phyloP scores from a whole-genome alignment of 192 early-diverging fungal genomes.

The Allomyces macrogynus region DNA sequence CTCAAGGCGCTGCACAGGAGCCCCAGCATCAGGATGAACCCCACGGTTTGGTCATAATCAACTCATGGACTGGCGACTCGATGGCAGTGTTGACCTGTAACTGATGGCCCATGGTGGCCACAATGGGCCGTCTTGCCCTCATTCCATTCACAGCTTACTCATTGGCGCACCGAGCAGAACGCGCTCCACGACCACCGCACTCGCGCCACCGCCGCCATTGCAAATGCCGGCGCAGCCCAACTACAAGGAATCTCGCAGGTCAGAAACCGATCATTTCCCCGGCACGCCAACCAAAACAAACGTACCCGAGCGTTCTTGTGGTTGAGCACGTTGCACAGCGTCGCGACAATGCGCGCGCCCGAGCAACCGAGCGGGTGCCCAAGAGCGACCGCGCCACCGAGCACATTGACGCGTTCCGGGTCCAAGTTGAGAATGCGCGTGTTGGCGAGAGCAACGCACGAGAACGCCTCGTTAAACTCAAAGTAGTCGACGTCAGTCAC shows the following conservation, averaged over 20 bases:
- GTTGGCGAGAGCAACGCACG: conserved; percentile 67
- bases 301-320: conserved; percentile 41
- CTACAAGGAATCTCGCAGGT: too few species aligned
- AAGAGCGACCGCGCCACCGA: conserved; percentile 85
- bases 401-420: conserved; percentile 64
- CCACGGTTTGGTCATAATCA: too few species aligned
- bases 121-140: too few species aligned
- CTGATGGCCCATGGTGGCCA: too few species aligned
- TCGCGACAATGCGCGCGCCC: conserved; percentile 72
- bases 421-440: conserved; percentile 51
- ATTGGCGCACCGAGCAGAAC: too few species aligned
- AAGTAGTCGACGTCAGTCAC: conserved; percentile 37
- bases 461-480: conserved; percentile 73
- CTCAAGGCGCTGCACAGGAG: too few species aligned
- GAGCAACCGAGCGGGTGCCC: conserved; percentile 96
- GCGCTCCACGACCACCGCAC: conserved; percentile 53
- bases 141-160: too few species aligned
- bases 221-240: conserved; percentile 80
- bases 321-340: conserved; percentile 52
- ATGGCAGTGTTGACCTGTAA: too few species aligned
- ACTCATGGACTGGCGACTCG: too few species aligned
- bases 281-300: too few species aligned
- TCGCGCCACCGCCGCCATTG: conserved; percentile 90
- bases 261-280: too few species aligned
- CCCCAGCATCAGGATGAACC: too few species aligned